These are phyloP conservation scores for Entomortierella beljakovae DNA, from an alignment of 192 early-diverging fungal genomes.

Conservation along the genomic window DNA sequence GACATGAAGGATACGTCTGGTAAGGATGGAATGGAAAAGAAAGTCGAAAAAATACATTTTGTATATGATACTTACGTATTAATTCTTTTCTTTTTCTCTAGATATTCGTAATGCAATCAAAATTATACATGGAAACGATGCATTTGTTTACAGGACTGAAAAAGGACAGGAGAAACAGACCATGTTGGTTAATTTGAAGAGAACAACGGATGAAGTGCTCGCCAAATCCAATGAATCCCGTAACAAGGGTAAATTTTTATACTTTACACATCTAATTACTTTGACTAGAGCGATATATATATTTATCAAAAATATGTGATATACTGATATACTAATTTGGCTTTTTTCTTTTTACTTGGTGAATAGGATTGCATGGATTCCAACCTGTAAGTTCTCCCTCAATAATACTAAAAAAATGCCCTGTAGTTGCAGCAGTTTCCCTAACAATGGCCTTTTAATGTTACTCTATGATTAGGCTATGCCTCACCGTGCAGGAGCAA, in stretches of 20 bases:
- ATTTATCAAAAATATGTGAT: background rate
- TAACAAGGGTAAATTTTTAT: slow-evolving; percentile 39
- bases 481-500: slow-evolving; percentile 47
- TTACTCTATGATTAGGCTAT: slow-evolving; percentile 16
- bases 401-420: background rate
- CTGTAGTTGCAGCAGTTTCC: background rate
- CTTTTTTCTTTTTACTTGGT: background rate
- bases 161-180: slow-evolving; percentile 77
- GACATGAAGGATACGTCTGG: slow-evolving; percentile 86
- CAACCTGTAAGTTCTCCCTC: slow-evolving; percentile 14
- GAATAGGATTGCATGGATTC: slow-evolving; percentile 38
- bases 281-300: background rate
- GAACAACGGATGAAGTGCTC: slow-evolving; percentile 69
- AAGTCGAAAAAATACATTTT: too few species aligned
- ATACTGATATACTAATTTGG: background rate
- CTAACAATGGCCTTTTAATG: background rate
- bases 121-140: slow-evolving; percentile 81
- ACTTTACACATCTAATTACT: too few species aligned
- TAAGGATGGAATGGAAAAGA: too few species aligned
- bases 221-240: slow-evolving; percentile 48
- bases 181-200: slow-evolving; percentile 67
- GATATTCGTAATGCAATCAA: slow-evolving; percentile 86
- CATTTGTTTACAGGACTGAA: slow-evolving; percentile 78
- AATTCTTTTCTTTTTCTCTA: slow-evolving; percentile 4
- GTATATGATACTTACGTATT: too few species aligned